Base-by-base conservation (phyloP, 2,329 filamentous ascomycete species). In the Aspergillus alliaceus region DNA sequence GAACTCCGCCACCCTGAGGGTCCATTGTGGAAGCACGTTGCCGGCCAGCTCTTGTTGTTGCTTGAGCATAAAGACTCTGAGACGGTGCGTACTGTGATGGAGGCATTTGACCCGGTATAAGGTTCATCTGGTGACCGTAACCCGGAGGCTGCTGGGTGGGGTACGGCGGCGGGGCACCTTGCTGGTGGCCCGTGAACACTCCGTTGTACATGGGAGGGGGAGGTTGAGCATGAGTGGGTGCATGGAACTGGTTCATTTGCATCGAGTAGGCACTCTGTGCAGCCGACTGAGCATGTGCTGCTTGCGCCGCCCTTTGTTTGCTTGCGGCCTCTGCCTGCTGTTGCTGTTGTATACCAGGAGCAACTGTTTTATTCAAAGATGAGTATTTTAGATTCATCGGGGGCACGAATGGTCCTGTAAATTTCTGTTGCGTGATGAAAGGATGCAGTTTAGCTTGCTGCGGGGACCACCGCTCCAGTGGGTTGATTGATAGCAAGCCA, bases 341-440 rank as follows among this genome's bases (percentile, higher is more conserved):
- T 72, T 98, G 95, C 73, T 97, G 93, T 72, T 96, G 92, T 15
- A 96, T 95, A 37, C 93, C 93, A 5, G 93, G 93, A 6, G 93
- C 92, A 14, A 93, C 91, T 20, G 93, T 96, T 69, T 95, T 86
- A 72, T 90, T 93, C 54, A 90, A 82, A 2, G 90, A 90, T 67
- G 90, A 91, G 20, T 91, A 87, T 74, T 97, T 97, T 58, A 98
- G 80, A 69, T 96, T 96, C 92, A 97, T 96, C 2, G 93, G 93
- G 8, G 95, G 95, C 48, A 98, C 90, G 71, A 99, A 99, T 3
- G 93, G 92, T 0, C 92, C 93, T 0, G 93, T 97, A 72, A 89
- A 99, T 79, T 98, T 99, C 71, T 96, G 90, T 72, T 99, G 95
- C 0, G 95, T 99, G 71, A 99, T 99, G 75, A 99, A 99, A 0